These are phyloP conservation scores for barley (Hordeum vulgare) DNA, from an alignment of 176 grass and related monocot genomes.

Conservation along the genomic window MorexV3_pseudomolecules_assembly NC_058519.1:546906861-546907360, in stretches of 20 bases:
- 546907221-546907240: neutral
- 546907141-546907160: neutral
- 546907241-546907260: neutral
- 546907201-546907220: neutral
- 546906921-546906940: neutral
- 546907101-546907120: neutral
- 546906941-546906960: neutral
- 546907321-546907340: neutral
- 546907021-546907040: neutral
- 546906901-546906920: neutral
- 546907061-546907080: neutral
- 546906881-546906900: neutral
- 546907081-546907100: neutral
- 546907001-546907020: neutral
- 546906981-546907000: neutral
- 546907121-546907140: neutral
- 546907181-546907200: neutral
- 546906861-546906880: neutral
- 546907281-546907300: neutral
- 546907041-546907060: neutral
- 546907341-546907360: neutral
- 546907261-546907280: neutral
- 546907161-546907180: neutral
- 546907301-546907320: neutral
- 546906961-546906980: neutral